Conservation (phyloP, 1,139 yeast genomes). For the Saccharomyces hybrid region DNA sequence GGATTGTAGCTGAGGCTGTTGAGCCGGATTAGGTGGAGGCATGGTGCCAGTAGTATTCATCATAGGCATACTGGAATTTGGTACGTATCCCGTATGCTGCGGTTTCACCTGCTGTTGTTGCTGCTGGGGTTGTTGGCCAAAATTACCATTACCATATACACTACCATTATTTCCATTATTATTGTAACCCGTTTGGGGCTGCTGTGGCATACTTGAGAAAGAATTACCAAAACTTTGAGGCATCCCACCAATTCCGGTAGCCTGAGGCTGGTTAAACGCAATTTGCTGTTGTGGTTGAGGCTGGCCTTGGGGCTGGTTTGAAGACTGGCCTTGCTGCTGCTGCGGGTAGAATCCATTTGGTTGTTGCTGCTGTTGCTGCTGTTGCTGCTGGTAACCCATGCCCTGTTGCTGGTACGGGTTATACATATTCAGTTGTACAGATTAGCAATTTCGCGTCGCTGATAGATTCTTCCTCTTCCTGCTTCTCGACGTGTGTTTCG, state of each 20-base stretch:
- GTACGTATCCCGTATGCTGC: not conserved
- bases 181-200: not conserved
- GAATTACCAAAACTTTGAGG: not conserved
- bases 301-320: not conserved
- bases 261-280: constrained; percentile 1
- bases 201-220: not conserved
- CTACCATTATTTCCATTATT: not conserved
- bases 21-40: constrained; percentile 5
- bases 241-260: not conserved
- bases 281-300: constrained; percentile 1
- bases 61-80: not conserved
- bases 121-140: not conserved
- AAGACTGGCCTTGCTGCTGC: not conserved
- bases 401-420: constrained; percentile 1
- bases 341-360: not conserved
- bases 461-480: not conserved
- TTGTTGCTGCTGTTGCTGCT: constrained; percentile 1
- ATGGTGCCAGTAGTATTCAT: not conserved
- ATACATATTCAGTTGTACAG: not conserved
- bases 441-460: not conserved
- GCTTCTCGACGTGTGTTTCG: not conserved
- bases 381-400: constrained; percentile 1
- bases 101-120: not conserved
- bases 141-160: not conserved
- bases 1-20: constrained; percentile 10